Conservation (phyloP, 148 eudicot species). For the Silene uniflora region DNA sequence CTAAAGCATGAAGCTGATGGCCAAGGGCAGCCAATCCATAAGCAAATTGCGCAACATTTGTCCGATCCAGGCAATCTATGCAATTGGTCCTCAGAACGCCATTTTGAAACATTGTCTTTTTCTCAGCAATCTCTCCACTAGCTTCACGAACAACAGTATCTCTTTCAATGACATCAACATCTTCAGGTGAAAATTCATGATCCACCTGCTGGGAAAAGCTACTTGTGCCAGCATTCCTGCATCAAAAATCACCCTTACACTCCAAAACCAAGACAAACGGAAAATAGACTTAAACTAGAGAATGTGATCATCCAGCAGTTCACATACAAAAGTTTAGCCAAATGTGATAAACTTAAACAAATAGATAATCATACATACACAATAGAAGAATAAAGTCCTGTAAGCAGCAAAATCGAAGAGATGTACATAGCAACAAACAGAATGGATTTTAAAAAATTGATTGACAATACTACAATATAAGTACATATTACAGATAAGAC, state of each 20-base stretch:
- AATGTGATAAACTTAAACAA: background rate
- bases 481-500: background rate
- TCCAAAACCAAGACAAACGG: background rate
- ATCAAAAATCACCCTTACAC: slow-evolving; percentile 20
- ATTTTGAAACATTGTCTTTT: slow-evolving; percentile 53
- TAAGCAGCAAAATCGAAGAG: background rate
- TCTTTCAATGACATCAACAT: slow-evolving; percentile 30
- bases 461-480: background rate
- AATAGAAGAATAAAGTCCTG: background rate
- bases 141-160: slow-evolving; percentile 24
- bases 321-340: background rate
- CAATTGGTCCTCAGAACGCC: slow-evolving; percentile 91
- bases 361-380: background rate
- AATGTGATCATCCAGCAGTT: no score
- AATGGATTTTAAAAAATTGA: background rate
- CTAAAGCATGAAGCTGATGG: slow-evolving; percentile 64
- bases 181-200: background rate
- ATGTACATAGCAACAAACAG: background rate
- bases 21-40: slow-evolving; percentile 87
- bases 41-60: slow-evolving; percentile 93
- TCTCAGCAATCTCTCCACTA: slow-evolving; percentile 35
- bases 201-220: background rate
- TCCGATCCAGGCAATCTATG: slow-evolving; percentile 91
- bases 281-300: background rate
- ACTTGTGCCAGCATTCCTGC: slow-evolving; percentile 40